Evolutionary conservation across 2,329 filamentous ascomycete genomes (phyloP).

Genomic region (Polytolypa hystricis): DNA sequence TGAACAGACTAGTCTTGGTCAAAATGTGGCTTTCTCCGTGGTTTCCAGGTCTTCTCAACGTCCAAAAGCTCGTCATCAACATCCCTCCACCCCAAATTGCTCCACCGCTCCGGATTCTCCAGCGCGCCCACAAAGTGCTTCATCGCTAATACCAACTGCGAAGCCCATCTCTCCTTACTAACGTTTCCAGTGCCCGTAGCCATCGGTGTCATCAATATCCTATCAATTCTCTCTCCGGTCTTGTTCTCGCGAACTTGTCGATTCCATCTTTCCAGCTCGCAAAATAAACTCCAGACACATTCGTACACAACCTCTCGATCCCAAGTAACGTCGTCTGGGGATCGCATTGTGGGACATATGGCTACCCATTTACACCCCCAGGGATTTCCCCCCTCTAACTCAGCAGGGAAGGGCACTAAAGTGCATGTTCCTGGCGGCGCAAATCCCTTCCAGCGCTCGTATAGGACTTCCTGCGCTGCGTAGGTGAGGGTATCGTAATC

Average conservation of each 20-base stretch:
- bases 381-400: constrained; percentile 27
- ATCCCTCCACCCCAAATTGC: constrained; percentile 27
- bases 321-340: constrained; percentile 36
- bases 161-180: constrained; percentile 39
- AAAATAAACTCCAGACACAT: constrained; percentile 43
- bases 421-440: constrained; percentile 42
- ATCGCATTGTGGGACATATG: constrained; percentile 45
- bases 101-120: constrained; percentile 35
- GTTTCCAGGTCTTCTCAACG: constrained; percentile 21
- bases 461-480: constrained; percentile 35
- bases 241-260: constrained; percentile 11
- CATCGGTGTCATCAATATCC: constrained; percentile 42
- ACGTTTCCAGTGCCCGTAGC: constrained; percentile 40
- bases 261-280: constrained; percentile 40
- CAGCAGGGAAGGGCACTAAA: constrained; percentile 34
- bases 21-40: no score
- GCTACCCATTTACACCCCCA: constrained; percentile 37
- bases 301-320: constrained; percentile 45
- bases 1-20: no score
- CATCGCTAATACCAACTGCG: constrained; percentile 40
- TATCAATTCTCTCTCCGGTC: constrained; percentile 25
- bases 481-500: constrained; percentile 40
- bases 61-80: constrained; percentile 16
- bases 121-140: constrained; percentile 42
- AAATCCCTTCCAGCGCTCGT: constrained; percentile 39